Evolutionary conservation across 1,139 yeast species (phyloP).

Genomic region (Geotrichum carabidarum): DNA sequence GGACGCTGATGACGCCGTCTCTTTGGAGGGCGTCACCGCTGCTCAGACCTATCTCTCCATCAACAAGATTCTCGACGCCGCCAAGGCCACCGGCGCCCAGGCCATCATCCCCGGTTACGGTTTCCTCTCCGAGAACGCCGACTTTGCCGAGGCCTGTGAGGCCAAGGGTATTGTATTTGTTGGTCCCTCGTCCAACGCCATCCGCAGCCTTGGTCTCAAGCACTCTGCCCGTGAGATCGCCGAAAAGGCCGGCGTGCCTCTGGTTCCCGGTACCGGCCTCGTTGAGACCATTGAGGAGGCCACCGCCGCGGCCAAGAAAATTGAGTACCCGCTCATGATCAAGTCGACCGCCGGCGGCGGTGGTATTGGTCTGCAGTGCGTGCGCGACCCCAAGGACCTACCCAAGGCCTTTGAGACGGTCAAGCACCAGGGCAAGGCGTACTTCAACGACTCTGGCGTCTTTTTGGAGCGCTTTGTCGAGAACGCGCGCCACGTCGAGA

Average conservation of each 20-base stretch:
- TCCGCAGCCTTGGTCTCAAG: conserved; percentile 82
- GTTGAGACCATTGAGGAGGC: conserved; percentile 71
- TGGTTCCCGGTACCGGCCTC: conserved; percentile 91
- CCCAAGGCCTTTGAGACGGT: conserved; percentile 83
- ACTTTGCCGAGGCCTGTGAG: conserved; percentile 81
- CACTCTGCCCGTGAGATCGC: conserved; percentile 97
- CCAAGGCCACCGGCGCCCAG: conserved; percentile 74
- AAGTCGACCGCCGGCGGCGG: conserved; percentile 99
- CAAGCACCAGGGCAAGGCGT: conserved; percentile 86
- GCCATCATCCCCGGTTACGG: conserved; percentile 98
- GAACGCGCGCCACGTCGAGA: conserved; percentile 91
- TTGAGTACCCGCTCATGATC: conserved; percentile 90
- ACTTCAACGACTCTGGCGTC: conserved; percentile 93
- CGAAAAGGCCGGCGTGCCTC: conserved; percentile 77
- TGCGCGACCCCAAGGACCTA: conserved; percentile 72
- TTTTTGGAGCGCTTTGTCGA: conserved; percentile 91
- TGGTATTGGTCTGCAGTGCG: conserved; percentile 94
- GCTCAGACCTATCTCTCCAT: conserved; percentile 84
- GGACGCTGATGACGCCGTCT: conserved; percentile 74
- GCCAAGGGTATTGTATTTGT: conserved; percentile 82
- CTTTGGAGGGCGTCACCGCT: conserved; percentile 75
- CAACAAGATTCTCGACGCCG: conserved; percentile 80
- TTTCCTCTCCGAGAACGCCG: conserved; percentile 92
- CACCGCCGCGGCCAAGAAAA: conserved; percentile 61
- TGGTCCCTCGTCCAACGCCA: conserved; percentile 93